Evolutionary conservation across 129 eudicot genomes (phyloP), one percentile per base, ranked within the genome.

Genomic region (Flaveria sonorensis): DNA sequence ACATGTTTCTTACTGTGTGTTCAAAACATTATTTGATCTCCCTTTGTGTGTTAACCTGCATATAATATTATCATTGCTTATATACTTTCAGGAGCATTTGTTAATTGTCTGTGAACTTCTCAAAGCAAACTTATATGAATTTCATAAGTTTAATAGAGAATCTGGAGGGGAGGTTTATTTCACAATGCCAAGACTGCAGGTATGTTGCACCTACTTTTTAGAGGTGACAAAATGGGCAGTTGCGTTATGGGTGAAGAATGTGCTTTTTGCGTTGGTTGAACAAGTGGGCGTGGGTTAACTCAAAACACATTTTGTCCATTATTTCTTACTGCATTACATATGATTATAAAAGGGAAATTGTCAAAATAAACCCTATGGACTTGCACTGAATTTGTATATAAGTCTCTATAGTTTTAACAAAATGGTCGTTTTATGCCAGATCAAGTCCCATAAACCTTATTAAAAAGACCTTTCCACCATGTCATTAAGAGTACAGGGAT

Each of bases 111-210:
- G 99, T 74, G 99, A 94, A 85, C 95, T 94, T 82, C 97, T 94
- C 60, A 94, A 94, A 78, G 99, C 99, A 86, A 94, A 94, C 77
- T 74, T 94, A 39, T 94, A 94, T 24, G 99, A 94, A 83, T 94
- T 94, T 76, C 99, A 94, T 48, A 94, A 94, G 81, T 94, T 91
- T 68, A 94, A 94, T 82, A 81, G 99, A 81, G 99, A 94, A 87
- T 94, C 99, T 77, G 97, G 99, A 67, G 99, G 99, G 61, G 99
- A 94, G 83, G 99, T 94, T 79, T 94, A 94, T 86, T 94, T 94
- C 80, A 91, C 99, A 46, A 94, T 94, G 97, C 97, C 99, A 77
- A 94, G 99, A 87, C 88, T 94, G 73, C 99, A 94, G 99, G 99
- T 94, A 77, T 56, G 83, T 70, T 68, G 63, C 42, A 12, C 13